Conservation (phyloP, 192 early-diverging fungal genomes). For the Cetraspora pellucida region DNA sequence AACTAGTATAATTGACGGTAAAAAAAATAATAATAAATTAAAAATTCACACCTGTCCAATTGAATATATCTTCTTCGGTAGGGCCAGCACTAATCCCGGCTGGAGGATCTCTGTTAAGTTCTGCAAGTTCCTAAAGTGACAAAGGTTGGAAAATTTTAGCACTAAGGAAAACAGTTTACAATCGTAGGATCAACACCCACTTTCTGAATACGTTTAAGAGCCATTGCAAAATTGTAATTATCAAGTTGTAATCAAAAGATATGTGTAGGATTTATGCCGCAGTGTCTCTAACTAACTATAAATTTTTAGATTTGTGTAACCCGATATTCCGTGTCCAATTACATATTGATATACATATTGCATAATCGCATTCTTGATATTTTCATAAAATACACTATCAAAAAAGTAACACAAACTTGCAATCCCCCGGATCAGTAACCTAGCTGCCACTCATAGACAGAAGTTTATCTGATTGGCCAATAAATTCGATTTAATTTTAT, state of each 20-base stretch:
- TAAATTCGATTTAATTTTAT: no score
- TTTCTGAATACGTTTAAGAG: conserved; percentile 33
- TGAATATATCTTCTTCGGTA: conserved; percentile 57
- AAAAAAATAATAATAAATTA: not conserved
- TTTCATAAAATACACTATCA: no score
- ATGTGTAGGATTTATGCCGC: no score
- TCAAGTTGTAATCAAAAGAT: not conserved
- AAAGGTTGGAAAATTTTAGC: not conserved
- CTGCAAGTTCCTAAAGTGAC: conserved; percentile 60
- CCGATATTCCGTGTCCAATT: no score
- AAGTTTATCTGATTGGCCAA: no score
- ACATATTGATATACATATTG: no score
- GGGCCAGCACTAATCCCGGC: conserved; percentile 58
- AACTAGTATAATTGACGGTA: not conserved
- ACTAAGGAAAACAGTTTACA: not conserved
- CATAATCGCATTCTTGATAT: no score
- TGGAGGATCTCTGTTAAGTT: conserved; percentile 63
- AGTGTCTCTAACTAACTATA: no score
- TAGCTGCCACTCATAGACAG: no score
- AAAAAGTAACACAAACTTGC: no score
- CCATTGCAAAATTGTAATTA: conserved; percentile 1
- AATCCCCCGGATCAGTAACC: no score
- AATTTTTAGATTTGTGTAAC: no score
- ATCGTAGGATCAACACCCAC: not conserved
- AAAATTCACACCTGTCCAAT: conserved; percentile 61